These are phyloP conservation scores for Paramecium tetraurelia DNA, from an alignment of 73 alveolate genomes.

Conservation along the genomic window DNA sequence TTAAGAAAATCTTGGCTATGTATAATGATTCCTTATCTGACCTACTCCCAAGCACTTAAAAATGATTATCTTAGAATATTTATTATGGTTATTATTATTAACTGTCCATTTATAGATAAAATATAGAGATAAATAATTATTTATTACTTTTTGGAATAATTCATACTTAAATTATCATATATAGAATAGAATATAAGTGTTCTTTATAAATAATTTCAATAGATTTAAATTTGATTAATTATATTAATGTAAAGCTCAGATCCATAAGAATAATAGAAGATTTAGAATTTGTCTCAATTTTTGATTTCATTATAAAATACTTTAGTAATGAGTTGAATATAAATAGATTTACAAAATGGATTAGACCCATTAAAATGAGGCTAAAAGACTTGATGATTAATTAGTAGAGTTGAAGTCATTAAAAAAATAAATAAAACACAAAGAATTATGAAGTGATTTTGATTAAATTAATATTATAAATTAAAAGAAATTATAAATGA, in stretches of 20 bases:
- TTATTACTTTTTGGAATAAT: too few species aligned
- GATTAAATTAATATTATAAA: background rate
- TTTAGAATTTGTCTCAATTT: background rate
- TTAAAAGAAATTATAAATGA: background rate
- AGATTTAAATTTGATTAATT: background rate
- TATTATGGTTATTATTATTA: too few species aligned
- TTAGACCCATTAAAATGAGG: background rate
- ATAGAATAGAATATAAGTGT: background rate
- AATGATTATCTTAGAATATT: background rate
- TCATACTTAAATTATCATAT: background rate
- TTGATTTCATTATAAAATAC: background rate
- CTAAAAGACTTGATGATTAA: background rate
- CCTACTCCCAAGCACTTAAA: background rate
- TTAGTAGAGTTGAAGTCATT: background rate
- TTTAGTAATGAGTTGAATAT: background rate
- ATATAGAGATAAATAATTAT: background rate
- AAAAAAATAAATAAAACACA: background rate
- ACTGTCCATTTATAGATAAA: background rate
- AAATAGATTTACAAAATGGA: background rate
- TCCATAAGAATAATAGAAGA: background rate
- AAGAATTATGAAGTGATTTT: background rate
- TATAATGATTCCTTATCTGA: background rate
- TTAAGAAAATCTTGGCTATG: background rate
- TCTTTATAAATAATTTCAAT: background rate
- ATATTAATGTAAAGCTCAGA: background rate